Conservation (phyloP, 2,329 filamentous ascomycete species). For the Fusarium abutilonis region DNA sequence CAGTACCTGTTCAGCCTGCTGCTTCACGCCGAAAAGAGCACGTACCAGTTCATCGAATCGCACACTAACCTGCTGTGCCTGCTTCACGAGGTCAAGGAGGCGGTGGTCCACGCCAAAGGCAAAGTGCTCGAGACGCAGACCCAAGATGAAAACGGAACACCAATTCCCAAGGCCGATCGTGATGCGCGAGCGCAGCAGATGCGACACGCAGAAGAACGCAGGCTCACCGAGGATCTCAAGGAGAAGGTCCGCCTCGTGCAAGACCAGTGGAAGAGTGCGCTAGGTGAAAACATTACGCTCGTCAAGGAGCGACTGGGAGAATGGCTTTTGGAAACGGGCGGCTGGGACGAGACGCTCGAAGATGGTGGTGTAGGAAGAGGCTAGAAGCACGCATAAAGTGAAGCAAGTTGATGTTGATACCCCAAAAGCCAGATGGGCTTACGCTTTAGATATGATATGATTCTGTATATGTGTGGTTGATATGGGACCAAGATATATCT, state of each 20-base stretch:
- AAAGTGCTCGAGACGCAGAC: conserved; percentile 74
- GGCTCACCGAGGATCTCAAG: conserved; percentile 86
- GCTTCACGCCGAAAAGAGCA: conserved; percentile 88
- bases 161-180: conserved; percentile 48
- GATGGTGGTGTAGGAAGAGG: conserved; percentile 62
- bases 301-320: conserved; percentile 79
- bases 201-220: conserved; percentile 71
- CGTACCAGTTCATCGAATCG: conserved; percentile 95
- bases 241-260: conserved; percentile 93
- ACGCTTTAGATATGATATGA: conserved; percentile 33
- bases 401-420: conserved; percentile 45
- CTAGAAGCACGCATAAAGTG: conserved; percentile 40
- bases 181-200: conserved; percentile 62
- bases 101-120: conserved; percentile 74
- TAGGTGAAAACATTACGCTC: conserved; percentile 79
- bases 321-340: conserved; percentile 80
- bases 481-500: conserved; percentile 11
- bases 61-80: conserved; percentile 92
- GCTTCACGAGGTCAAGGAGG: conserved; percentile 88
- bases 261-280: conserved; percentile 86
- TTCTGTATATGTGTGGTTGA: conserved; percentile 36
- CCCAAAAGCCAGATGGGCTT: conserved; percentile 35
- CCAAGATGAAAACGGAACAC: conserved; percentile 50
- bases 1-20: conserved; percentile 91
- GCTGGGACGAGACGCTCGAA: conserved; percentile 84